A percentile compares a stretch with the other conserved stretches of the same genome.
Conservation (phyloP, 2,329 filamentous ascomycete species). For the Fonsecaea nubica region DNA sequence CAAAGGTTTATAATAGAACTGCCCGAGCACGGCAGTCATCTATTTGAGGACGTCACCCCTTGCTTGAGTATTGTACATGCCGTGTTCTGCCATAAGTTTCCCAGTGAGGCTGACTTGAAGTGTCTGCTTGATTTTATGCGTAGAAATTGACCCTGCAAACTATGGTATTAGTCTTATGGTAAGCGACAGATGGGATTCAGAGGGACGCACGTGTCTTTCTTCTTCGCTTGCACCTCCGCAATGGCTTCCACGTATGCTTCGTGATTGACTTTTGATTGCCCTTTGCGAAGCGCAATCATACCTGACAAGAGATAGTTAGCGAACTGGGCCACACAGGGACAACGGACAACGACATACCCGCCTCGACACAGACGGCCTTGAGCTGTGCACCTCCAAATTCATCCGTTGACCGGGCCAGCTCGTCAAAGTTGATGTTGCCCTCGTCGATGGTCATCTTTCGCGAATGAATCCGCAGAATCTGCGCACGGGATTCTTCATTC, state of each 20-base stretch:
- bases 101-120: neutral
- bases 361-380: constrained; percentile 98
- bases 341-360: constrained; percentile 46
- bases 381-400: constrained; percentile 98
- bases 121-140: constrained; percentile 34
- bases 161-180: constrained; percentile 10
- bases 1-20: constrained; percentile 2
- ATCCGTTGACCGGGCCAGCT: constrained; percentile 93
- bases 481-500: constrained; percentile 95
- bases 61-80: constrained; percentile 20
- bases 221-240: constrained; percentile 84
- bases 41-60: neutral
- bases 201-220: constrained; percentile 74
- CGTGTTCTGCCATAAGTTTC: constrained; percentile 3
- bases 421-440: constrained; percentile 85
- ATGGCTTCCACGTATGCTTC: constrained; percentile 99
- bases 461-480: constrained; percentile 96
- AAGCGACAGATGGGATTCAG: neutral
- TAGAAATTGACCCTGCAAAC: constrained; percentile 44
- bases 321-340: neutral
- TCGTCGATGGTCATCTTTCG: constrained; percentile 98
- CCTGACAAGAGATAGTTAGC: constrained; percentile 53
- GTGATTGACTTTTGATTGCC: constrained; percentile 95
- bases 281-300: constrained; percentile 95
- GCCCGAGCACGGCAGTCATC: constrained; percentile 3